Evolutionary conservation across 352 stramenopile species (phyloP), one percentile per base, ranked within the genome.

Genomic region (Phytophthora foliorum): DNA sequence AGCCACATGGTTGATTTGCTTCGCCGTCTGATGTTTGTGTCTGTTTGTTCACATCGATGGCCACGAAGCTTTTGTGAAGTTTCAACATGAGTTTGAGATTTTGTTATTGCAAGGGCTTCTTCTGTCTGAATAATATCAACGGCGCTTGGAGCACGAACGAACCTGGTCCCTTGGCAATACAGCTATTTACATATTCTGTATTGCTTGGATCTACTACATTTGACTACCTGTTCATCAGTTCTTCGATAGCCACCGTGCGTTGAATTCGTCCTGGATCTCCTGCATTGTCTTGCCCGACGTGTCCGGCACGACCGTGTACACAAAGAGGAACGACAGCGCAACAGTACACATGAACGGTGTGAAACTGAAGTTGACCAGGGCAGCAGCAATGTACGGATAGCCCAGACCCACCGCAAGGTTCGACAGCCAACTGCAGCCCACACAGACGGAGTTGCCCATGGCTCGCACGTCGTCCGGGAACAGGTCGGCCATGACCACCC

Each of bases 401-500:
- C 64, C 61, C 31, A 80, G 62, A 39, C 73, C 73, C 16, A 80
- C 73, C 4, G 70, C 29, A 16, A 80, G 57, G 58, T 80, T 78
- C 21, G n/a, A 56, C 22, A 75, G n/a, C 63, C 57, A 80, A 25
- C 72, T 77, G 56, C 65, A 51, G 1, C 68, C 63, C 8, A 67
- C 21, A 8, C 70, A 63, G 21, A 78, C 49, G 6, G 63, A 63
- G n/a, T 50, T 61, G 14, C 50, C 67, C 34, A 78, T 68, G 3
- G 72, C 56, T n/a, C 80, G 64, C 44, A 85, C 54, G 3, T 60
- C 21, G 31, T 70, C 25, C 8, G 67, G 58, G 49, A 80, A 81
- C 16, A 81, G 36, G 10, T 72, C 45, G 25, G 63, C 77, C n/a
- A 88, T 57, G 6, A 83, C 44, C 3, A 75, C 59, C 14, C 75